These are phyloP conservation scores for Mycena belliarum DNA, from an alignment of 768 basidiomycete species.

Conservation along the genomic window DNA sequence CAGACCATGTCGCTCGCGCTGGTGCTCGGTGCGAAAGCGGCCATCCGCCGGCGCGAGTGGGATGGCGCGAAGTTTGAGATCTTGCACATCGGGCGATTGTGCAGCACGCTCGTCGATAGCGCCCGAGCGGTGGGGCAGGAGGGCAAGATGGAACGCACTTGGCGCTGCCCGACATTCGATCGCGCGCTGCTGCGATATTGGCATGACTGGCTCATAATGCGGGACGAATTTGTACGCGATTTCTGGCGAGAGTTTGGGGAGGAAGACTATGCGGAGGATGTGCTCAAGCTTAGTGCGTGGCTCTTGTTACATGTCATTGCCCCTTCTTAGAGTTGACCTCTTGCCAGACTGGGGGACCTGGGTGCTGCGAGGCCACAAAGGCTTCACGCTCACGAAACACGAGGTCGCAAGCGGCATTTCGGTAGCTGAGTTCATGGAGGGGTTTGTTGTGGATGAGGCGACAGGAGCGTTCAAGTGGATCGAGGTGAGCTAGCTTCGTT, in stretches of 20 bases:
- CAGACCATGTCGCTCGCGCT: background rate
- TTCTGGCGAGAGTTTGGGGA: constrained; percentile 44
- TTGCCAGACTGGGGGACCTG: constrained; percentile 38
- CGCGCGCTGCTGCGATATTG: constrained; percentile 43
- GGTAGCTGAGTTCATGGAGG: constrained; percentile 31
- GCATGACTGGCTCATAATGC: constrained; percentile 41
- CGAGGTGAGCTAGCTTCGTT: background rate
- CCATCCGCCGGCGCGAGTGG: constrained; percentile 39
- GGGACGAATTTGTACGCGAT: constrained; percentile 37
- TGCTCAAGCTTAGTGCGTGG: constrained; percentile 37
- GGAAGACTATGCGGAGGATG: constrained; percentile 41
- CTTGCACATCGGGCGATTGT: constrained; percentile 42
- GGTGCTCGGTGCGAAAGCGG: background rate
- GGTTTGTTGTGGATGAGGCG: constrained; percentile 19
- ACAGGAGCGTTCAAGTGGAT: constrained; percentile 1
- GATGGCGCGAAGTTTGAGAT: constrained; percentile 42
- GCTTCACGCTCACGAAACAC: constrained; percentile 39
- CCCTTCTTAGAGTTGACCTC: background rate
- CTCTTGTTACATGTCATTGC: background rate
- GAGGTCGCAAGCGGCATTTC: constrained; percentile 36
- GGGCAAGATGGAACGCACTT: constrained; percentile 9
- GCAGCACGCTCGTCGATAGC: constrained; percentile 36
- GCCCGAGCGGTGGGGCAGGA: constrained; percentile 5
- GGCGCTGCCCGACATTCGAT: constrained; percentile 44
- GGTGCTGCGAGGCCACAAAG: constrained; percentile 42